Percentiles rank a stretch among this genome's conserved stretches.
These are phyloP conservation scores for Coriaria nepalensis DNA, from an alignment of 306 rosid species.

Conservation along the genomic window DNA sequence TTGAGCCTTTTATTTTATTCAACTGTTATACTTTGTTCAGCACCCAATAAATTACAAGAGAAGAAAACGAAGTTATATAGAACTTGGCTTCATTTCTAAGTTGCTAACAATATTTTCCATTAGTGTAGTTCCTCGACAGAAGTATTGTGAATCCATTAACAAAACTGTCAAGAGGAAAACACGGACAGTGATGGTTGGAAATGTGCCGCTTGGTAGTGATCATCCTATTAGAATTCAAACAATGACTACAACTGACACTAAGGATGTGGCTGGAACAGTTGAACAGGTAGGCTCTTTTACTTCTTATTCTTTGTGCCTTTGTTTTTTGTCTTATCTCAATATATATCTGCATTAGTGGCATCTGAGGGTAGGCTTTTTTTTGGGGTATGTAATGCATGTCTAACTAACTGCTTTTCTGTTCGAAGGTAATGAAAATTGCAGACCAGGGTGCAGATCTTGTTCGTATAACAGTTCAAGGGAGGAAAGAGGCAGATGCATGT, in stretches of 20 bases:
- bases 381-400: background rate
- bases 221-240: constrained; percentile 97
- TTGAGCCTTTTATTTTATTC: background rate
- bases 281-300: constrained; percentile 55
- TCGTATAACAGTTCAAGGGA: constrained; percentile 93
- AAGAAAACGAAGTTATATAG: no score
- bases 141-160: constrained; percentile 75
- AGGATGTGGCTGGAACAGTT: constrained; percentile 82
- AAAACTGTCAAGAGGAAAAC: constrained; percentile 85
- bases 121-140: constrained; percentile 79
- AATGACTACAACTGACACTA: constrained; percentile 96
- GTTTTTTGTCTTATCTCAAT: no score
- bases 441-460: constrained; percentile 93
- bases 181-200: constrained; percentile 85
- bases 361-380: no score
- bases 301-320: background rate
- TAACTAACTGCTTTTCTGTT: constrained; percentile 15
- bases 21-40: no score
- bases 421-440: constrained; percentile 85
- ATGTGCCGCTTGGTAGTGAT: constrained; percentile 79
- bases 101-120: constrained; percentile 15
- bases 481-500: constrained; percentile 96
- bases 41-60: no score
- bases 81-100: no score
- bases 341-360: no score